Base-by-base conservation (phyloP, 1,284 basidiomycete genomes). In the Wolfiporia cocos region DNA sequence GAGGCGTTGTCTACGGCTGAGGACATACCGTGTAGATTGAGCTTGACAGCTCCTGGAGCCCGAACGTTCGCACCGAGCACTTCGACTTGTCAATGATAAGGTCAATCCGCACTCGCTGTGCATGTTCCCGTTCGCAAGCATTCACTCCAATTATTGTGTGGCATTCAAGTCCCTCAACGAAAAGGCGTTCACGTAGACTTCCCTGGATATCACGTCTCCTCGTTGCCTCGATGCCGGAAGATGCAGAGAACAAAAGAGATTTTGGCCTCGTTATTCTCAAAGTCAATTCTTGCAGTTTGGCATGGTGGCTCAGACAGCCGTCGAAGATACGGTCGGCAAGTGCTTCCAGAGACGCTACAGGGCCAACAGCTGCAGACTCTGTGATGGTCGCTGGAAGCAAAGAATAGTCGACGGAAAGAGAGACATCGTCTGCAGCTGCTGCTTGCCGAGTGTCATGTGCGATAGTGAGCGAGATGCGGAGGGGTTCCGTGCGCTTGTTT, bases 61-160 rank as follows among this genome's bases (percentile, higher is more conserved):
- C 61, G 44, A 67, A 67, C 37, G 46, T 56, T 26, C 28, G 48
- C 1, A 37, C 33, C 26, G 33, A 53, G 43, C 44, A 49, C 30
- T 22, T 46, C 39, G 39, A 43, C 40, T 55, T 50, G 29, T 51
- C 52, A n/a, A 64, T 32, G 2, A 44, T 48, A 9, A 89, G 49
- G 50, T 86, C 79, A 39, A 86, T 63, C 15, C 73, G 65, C n/a
- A 92, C 75, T 23, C 74, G 58, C 57, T 93, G 90, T 53, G 73
- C 73, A 55, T 84, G 77, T 37, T 71, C 58, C 14, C 87, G 67
- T 61, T 92, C 90, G 58, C 78, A 80, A 2, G 74, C 67, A 53
- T 89, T 81, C 36, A 92, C 69, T 1, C 89, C 90, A 36, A 92
- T 68, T 42, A 92, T 73, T 21, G 76, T 70, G 17, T 72, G 68